phyloP scores from a whole-genome alignment of 208 protist genomes.

The Acanthamoeba rhysodes region DNA sequence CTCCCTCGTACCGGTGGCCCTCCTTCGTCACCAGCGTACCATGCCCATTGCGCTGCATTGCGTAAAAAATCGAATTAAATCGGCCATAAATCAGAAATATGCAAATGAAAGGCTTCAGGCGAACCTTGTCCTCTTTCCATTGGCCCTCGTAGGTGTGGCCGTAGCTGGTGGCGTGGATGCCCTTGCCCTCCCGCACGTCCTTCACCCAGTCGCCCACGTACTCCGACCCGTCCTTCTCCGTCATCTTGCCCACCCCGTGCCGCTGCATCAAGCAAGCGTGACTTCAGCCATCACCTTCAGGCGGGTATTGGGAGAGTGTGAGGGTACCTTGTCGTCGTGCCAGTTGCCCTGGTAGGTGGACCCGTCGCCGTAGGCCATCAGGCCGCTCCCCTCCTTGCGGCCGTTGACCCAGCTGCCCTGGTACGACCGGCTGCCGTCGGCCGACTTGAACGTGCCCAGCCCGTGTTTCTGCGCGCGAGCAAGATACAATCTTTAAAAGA shows the following conservation, averaged over 20 bases:
- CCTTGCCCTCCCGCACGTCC: conserved; percentile 20
- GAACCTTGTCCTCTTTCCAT: conserved; percentile 53
- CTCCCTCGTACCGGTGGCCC: conserved; percentile 50
- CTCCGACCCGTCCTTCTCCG: conserved; percentile 7
- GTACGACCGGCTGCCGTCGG: conserved; percentile 6
- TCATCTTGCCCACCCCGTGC: not conserved
- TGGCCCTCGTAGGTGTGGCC: conserved; percentile 37
- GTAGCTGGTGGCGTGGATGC: not conserved
- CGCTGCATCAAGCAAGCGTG: not conserved
- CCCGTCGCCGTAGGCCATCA: conserved; percentile 21
- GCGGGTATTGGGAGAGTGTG: not conserved
- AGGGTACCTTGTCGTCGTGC: conserved; percentile 55
- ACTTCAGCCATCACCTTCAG: too few species aligned
- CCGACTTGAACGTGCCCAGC: conserved; percentile 38
- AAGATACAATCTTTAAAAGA: not conserved
- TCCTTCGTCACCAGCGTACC: conserved; percentile 17
- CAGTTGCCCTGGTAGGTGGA: not conserved
- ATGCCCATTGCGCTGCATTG: conserved; percentile 9
- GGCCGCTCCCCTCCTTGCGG: conserved; percentile 14
- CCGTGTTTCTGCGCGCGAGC: not conserved
- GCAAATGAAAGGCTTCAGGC: too few species aligned
- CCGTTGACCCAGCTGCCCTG: conserved; percentile 57
- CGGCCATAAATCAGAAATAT: not conserved
- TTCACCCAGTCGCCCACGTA: conserved; percentile 52
- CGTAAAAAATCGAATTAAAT: not conserved